These are phyloP conservation scores for Aspergillus persii DNA, from an alignment of 2,329 filamentous ascomycete genomes.

Conservation along the genomic window DNA sequence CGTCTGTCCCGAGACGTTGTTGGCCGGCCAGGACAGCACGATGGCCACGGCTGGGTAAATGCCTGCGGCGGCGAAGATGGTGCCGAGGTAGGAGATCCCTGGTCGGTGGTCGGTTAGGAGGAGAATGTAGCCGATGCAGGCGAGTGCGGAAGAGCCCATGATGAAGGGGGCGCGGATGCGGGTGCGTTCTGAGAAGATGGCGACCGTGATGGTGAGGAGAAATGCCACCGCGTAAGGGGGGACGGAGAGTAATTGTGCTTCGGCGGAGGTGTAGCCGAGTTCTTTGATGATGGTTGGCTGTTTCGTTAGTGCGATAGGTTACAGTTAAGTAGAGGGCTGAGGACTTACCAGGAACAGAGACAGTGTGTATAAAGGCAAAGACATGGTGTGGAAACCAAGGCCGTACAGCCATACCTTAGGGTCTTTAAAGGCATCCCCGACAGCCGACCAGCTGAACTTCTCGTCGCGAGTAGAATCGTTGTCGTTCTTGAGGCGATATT, in stretches of 20 bases:
- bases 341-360: conserved; percentile 35
- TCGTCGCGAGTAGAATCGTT: conserved; percentile 69
- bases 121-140: conserved; percentile 62
- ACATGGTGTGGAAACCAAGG: conserved; percentile 69
- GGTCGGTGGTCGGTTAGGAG: conserved; percentile 55
- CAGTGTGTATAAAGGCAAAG: conserved; percentile 52
- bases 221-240: conserved; percentile 65
- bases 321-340: neutral
- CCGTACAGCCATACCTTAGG: conserved; percentile 73
- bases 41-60: conserved; percentile 66
- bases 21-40: conserved; percentile 67
- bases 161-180: conserved; percentile 63
- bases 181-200: conserved; percentile 59
- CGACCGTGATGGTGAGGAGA: conserved; percentile 56
- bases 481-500: conserved; percentile 63
- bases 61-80: conserved; percentile 63
- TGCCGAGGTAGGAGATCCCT: conserved; percentile 59
- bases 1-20: conserved; percentile 69
- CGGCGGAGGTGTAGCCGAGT: conserved; percentile 41
- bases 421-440: conserved; percentile 62
- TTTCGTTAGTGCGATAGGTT: neutral
- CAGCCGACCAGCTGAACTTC: conserved; percentile 65
- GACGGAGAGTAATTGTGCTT: conserved; percentile 57
- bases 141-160: conserved; percentile 56
- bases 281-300: conserved; percentile 45